Conservation (phyloP, 192 early-diverging fungal species). For the Coemansia erecta region DNA sequence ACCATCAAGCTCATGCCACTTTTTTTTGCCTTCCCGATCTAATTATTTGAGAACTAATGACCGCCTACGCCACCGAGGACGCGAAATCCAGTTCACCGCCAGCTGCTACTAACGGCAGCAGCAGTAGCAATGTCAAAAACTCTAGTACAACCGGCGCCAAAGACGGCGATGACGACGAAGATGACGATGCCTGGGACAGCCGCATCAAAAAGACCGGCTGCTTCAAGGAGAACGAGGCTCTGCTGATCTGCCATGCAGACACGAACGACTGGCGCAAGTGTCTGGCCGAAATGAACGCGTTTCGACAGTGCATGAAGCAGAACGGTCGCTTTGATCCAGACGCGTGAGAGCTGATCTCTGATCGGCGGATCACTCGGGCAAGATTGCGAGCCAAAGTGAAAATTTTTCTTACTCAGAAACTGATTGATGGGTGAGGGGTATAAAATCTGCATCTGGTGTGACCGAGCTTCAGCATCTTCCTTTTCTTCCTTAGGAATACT, state of each 20-base stretch:
- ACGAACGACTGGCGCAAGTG: conserved; percentile 88
- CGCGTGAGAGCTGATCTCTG: background rate
- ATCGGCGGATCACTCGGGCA: background rate
- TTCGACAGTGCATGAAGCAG: conserved; percentile 70
- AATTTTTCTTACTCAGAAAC: conserved; percentile 2
- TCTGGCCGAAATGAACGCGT: conserved; percentile 69
- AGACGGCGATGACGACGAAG: conserved; percentile 63
- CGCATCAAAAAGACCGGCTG: conserved; percentile 81
- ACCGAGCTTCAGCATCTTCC: background rate
- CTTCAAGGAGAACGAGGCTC: conserved; percentile 70
- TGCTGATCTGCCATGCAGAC: conserved; percentile 82
- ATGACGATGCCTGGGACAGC: conserved; percentile 78
- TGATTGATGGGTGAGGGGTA: background rate
- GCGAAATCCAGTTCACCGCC: background rate
- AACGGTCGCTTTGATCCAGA: conserved; percentile 4
- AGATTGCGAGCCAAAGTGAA: background rate
- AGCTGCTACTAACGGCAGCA: background rate
- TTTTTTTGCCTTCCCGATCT: background rate
- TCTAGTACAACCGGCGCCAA: too few species aligned
- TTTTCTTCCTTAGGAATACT: conserved; percentile 48
- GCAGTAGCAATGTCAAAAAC: background rate
- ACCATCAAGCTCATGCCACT: background rate
- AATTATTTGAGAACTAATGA: background rate
- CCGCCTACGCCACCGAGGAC: too few species aligned
- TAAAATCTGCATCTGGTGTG: background rate